Evolutionary conservation across 306 rosid species (phyloP).

Genomic region (Ormosia emarginata): DNA sequence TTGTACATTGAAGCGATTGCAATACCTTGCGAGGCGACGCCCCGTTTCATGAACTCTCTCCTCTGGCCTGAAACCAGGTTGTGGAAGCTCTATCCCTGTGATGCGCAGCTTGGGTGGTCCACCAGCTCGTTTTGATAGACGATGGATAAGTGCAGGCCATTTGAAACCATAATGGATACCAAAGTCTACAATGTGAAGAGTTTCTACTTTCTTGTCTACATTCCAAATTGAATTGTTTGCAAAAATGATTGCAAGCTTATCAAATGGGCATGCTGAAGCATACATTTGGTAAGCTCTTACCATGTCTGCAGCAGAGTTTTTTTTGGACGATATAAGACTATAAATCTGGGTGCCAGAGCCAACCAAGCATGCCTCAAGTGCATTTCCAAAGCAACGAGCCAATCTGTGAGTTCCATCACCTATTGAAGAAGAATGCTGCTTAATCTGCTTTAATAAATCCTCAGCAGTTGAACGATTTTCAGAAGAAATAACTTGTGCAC

Average conservation of each 20-base stretch:
- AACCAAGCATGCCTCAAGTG: constrained; percentile 63
- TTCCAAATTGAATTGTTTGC: constrained; percentile 33
- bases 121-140: constrained; percentile 40
- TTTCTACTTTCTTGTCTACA: constrained; percentile 16
- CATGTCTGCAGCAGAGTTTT: constrained; percentile 43
- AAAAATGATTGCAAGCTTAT: constrained; percentile 30
- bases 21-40: constrained; percentile 49
- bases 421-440: constrained; percentile 51
- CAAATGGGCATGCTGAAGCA: constrained; percentile 51
- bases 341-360: constrained; percentile 47
- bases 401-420: constrained; percentile 58
- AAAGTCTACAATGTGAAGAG: constrained; percentile 59
- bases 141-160: constrained; percentile 54
- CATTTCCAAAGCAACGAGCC: constrained; percentile 57
- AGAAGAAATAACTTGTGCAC: constrained; percentile 63
- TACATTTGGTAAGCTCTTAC: constrained; percentile 44
- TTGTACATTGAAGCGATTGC: constrained; percentile 58
- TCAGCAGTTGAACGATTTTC: constrained; percentile 37
- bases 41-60: constrained; percentile 56
- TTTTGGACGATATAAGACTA: constrained; percentile 25
- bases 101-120: constrained; percentile 69
- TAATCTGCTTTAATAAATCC: constrained; percentile 48
- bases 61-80: constrained; percentile 48
- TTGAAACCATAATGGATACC: constrained; percentile 74
- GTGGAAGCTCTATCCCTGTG: constrained; percentile 70